Percentiles rank a stretch among this genome's conserved stretches.
Conservation (phyloP, 495 filamentous ascomycete genomes). For the Ramalina intermedia region DNA sequence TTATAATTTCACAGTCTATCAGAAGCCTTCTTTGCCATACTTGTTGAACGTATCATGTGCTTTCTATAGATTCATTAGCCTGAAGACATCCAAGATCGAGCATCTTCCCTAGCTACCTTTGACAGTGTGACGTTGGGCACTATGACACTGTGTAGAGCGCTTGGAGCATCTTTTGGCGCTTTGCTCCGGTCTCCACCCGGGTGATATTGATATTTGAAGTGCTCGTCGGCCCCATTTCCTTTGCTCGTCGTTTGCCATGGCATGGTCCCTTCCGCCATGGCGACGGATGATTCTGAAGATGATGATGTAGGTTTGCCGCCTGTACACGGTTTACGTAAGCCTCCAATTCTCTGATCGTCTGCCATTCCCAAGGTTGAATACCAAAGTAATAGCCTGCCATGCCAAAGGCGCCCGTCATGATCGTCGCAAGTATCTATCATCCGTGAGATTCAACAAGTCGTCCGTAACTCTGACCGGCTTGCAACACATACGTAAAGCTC, state of each 20-base stretch:
- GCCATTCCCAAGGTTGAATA: slow-evolving; percentile 16
- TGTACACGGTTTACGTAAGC: slow-evolving; percentile 18
- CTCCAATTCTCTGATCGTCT: not conserved
- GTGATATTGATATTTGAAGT: slow-evolving; percentile 84
- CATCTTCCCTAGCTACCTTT: slow-evolving; percentile 41
- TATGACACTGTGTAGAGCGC: slow-evolving; percentile 85
- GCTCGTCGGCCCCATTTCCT: slow-evolving; percentile 31
- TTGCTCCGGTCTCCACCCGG: slow-evolving; percentile 69
- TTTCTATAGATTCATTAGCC: slow-evolving; percentile 32
- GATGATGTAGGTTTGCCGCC: slow-evolving; percentile 75
- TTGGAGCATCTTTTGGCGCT: slow-evolving; percentile 75
- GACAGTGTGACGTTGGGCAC: slow-evolving; percentile 85
- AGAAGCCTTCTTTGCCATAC: slow-evolving; percentile 71
- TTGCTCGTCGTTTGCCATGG: slow-evolving; percentile 65
- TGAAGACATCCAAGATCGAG: not conserved
- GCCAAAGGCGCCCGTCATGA: slow-evolving; percentile 81
- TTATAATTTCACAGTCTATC: not conserved
- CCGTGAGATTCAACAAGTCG: too few species aligned
- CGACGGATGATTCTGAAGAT: slow-evolving; percentile 65
- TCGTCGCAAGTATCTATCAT: slow-evolving; percentile 65
- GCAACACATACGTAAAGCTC: slow-evolving; percentile 57
- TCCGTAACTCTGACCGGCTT: too few species aligned
- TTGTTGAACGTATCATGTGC: slow-evolving; percentile 97
- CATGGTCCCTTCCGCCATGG: slow-evolving; percentile 60
- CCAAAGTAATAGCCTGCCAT: slow-evolving; percentile 81